These are phyloP conservation scores for Fermentozyma sake DNA, from an alignment of 1,139 yeast genomes.

Conservation along the genomic window DNA sequence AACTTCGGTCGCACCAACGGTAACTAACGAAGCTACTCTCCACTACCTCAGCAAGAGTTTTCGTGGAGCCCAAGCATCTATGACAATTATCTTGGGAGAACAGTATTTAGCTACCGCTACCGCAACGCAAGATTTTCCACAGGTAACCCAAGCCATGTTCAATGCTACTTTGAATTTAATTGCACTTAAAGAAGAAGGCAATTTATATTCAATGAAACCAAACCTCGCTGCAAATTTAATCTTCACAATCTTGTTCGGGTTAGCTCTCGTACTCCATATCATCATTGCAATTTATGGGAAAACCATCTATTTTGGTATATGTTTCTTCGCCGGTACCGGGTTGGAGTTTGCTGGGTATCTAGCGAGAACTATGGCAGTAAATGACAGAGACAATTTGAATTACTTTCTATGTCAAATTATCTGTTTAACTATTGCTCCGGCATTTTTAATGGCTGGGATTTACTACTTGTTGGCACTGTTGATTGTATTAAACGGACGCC, in stretches of 20 bases:
- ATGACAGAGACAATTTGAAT: slow-evolving; percentile 13
- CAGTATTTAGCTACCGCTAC: slow-evolving; percentile 31
- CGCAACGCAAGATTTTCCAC: slow-evolving; percentile 13
- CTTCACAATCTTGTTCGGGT: slow-evolving; percentile 21
- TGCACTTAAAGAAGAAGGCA: slow-evolving; percentile 21
- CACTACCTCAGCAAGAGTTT: slow-evolving; percentile 18
- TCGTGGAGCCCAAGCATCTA: slow-evolving; percentile 35
- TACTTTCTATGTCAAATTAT: slow-evolving; percentile 31
- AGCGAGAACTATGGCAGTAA: slow-evolving; percentile 18
- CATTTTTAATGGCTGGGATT: slow-evolving; percentile 38
- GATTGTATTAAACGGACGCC: slow-evolving; percentile 25
- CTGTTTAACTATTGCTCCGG: slow-evolving; percentile 35
- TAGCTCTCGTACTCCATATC: slow-evolving; percentile 13
- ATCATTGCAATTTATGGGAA: slow-evolving; percentile 6
- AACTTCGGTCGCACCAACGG: slow-evolving; percentile 10
- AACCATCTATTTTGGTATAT: slow-evolving; percentile 15
- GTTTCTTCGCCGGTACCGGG: slow-evolving; percentile 15
- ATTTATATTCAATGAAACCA: slow-evolving; percentile 19
- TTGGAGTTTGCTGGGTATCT: slow-evolving; percentile 23
- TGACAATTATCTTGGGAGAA: slow-evolving; percentile 28
- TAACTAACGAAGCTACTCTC: slow-evolving; percentile 11
- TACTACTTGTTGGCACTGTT: slow-evolving; percentile 34
- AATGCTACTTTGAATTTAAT: slow-evolving; percentile 27
- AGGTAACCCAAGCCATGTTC: slow-evolving; percentile 18
- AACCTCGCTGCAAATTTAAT: slow-evolving; percentile 25